Percentiles rank a stretch among this genome's conserved stretches.
Conservation (phyloP, 2,329 filamentous ascomycete species). For the Rhynchosporium graminicola region DNA sequence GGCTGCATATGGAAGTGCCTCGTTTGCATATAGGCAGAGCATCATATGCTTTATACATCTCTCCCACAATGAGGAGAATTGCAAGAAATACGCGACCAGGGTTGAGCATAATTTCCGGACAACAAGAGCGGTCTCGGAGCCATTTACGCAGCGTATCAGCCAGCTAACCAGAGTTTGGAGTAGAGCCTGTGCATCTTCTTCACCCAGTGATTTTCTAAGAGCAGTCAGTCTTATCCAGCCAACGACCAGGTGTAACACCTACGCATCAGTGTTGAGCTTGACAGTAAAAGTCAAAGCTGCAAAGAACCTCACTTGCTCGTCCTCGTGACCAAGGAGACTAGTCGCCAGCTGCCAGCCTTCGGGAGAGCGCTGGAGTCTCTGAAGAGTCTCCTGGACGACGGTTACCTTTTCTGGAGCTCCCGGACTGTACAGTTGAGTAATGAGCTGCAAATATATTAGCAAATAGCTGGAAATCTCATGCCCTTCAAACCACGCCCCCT, state of each 20-base stretch:
- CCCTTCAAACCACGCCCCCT: background rate
- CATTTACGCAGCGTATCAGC: conserved; percentile 57
- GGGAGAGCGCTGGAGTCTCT: conserved; percentile 74
- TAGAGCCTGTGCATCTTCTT: conserved; percentile 59
- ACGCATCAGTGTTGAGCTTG: conserved; percentile 92
- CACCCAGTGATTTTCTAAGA: conserved; percentile 51
- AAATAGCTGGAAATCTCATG: background rate
- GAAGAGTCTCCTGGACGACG: conserved; percentile 71
- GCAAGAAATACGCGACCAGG: conserved; percentile 72
- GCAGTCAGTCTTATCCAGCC: conserved; percentile 18
- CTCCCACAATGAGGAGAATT: conserved; percentile 68
- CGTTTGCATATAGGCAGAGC: conserved; percentile 55
- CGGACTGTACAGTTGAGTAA: conserved; percentile 53
- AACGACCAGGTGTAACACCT: conserved; percentile 33
- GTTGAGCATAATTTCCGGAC: conserved; percentile 76
- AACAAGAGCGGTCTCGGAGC: conserved; percentile 60
- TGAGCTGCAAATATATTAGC: conserved; percentile 41
- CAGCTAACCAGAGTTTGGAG: conserved; percentile 62
- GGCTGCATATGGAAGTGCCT: conserved; percentile 49
- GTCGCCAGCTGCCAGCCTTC: conserved; percentile 87
- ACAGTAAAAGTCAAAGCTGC: conserved; percentile 90
- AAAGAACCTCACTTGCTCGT: conserved; percentile 84
- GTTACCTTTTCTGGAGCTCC: conserved; percentile 45
- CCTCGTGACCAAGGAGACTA: conserved; percentile 66
- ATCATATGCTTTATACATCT: conserved; percentile 64